phyloP scores from a whole-genome alignment of 2,329 filamentous ascomycete species.

The Aspergillus sp. region DNA sequence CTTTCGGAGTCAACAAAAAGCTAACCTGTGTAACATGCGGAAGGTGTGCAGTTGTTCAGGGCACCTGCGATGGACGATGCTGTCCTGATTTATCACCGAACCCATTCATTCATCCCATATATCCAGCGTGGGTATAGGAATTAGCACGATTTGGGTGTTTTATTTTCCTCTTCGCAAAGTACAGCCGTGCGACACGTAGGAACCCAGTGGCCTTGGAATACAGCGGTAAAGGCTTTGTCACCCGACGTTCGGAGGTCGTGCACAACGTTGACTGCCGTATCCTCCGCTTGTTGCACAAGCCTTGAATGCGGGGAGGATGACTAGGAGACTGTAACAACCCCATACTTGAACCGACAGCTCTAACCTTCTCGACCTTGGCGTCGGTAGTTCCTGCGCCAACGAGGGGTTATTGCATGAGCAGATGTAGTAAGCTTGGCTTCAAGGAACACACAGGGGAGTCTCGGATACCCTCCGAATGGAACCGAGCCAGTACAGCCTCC shows the following conservation, averaged over 20 bases:
- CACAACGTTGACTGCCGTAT: background rate
- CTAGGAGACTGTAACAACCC: background rate
- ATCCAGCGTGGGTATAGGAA: no score
- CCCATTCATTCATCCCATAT: no score
- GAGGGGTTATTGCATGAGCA: background rate
- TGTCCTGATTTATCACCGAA: no score
- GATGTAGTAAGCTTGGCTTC: background rate
- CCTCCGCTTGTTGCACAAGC: background rate
- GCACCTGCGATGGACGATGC: no score
- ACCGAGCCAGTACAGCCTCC: no score
- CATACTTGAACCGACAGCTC: background rate
- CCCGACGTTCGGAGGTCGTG: no score
- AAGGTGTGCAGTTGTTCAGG: no score
- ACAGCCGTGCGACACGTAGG: no score
- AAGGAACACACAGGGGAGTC: fast-evolving
- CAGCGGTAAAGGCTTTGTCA: no score
- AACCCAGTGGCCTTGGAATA: background rate
- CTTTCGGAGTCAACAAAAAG: background rate
- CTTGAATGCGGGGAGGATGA: background rate
- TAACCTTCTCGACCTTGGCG: background rate
- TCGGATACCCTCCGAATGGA: background rate
- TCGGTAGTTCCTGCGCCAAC: background rate
- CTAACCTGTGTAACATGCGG: background rate
- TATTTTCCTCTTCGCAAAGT: no score
- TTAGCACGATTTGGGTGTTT: no score